Evolutionary conservation across 257 asterid species (phyloP), one percentile per base, ranked within the genome.

Genomic region (Ocimum tenuiflorum): DNA sequence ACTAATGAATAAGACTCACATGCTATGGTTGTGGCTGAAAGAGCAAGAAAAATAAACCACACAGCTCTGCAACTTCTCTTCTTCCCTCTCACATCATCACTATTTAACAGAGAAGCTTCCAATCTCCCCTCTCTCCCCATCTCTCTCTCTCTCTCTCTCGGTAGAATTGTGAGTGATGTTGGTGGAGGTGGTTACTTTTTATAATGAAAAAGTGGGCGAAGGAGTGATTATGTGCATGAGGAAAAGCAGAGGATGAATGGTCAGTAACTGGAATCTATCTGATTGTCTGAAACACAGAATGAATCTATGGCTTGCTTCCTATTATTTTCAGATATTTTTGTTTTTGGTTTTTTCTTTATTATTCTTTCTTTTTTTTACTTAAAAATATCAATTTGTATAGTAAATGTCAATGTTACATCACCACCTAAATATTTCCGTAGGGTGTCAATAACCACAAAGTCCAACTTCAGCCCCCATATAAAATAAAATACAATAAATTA

Each of bases 1-100:
- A 33, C 22, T 14, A 18, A 50, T 19, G 33, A 2, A 42, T 6
- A 6, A 35, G 60, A 70, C 85, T 80, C 75, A 83, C 88, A 80
- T 35, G 82, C 43, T 54, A 71, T 50, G 67, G 79, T 69, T 29
- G 63, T 9, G 69, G 77, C 77, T 38, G 63, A 3, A 47, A 83
- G 61, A 24, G 64, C 72, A 50, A 83, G 63, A 14, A 70, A 60
- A 15, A 64, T 29, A 20, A 73, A 45, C 3, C 67, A 43, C 31
- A 74, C 2, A 65, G 55, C 33, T 56, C 31, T 69, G 20, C 65
- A 60, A 43, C 60, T 63, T 45, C 66, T 66, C 8, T n/a, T 15
- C 19, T 10, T 20, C 20, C 61, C 7, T 0, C 13, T 59, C 14
- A 19, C 65, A 19, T 38, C 75, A 22, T 48, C 65, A 24, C 35